These are phyloP conservation scores for Podaxis mareebaensis DNA, from an alignment of 768 basidiomycete genomes.

Conservation along the genomic window DNA sequence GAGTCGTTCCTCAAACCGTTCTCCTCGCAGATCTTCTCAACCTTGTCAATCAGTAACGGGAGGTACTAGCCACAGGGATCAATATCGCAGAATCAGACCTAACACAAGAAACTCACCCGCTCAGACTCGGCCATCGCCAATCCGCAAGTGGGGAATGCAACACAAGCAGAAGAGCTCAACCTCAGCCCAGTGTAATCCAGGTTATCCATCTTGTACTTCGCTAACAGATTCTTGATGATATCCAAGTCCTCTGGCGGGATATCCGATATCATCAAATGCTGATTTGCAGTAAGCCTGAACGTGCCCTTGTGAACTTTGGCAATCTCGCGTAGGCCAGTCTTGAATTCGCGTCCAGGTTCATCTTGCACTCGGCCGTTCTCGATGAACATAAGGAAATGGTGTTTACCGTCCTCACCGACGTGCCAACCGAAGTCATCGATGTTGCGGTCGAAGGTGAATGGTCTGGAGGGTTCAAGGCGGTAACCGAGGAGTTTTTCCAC, in stretches of 20 bases:
- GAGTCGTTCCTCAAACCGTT: slow-evolving; percentile 91
- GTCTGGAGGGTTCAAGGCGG: slow-evolving; percentile 66
- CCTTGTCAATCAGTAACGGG: slow-evolving; percentile 89
- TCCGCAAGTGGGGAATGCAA: slow-evolving; percentile 94
- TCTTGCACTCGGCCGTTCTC: slow-evolving; percentile 99
- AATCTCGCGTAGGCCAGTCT: slow-evolving; percentile 89
- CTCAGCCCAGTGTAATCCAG: slow-evolving; percentile 76
- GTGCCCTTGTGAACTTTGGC: slow-evolving; percentile 93
- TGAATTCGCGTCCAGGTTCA: slow-evolving; percentile 87
- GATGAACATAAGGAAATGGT: slow-evolving; percentile 93
- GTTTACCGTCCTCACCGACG: slow-evolving; percentile 81
- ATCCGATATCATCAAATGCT: slow-evolving; percentile 89
- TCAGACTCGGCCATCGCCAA: slow-evolving; percentile 56
- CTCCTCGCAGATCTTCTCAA: slow-evolving; percentile 93
- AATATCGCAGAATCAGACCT: slow-evolving; percentile 1
- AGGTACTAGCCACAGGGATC: slow-evolving; percentile 60
- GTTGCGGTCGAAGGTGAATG: slow-evolving; percentile 84
- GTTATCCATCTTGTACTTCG: slow-evolving; percentile 89
- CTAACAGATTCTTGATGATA: slow-evolving; percentile 75
- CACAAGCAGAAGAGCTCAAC: slow-evolving; percentile 92
- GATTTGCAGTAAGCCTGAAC: slow-evolving; percentile 94
- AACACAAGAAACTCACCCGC: slow-evolving; percentile 36
- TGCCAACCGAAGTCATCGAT: slow-evolving; percentile 95
- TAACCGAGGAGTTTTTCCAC: slow-evolving; percentile 90
- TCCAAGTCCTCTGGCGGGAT: slow-evolving; percentile 72